phyloP scores from a whole-genome alignment of 1,284 basidiomycete species.

The Afroboletus lepidellus region DNA sequence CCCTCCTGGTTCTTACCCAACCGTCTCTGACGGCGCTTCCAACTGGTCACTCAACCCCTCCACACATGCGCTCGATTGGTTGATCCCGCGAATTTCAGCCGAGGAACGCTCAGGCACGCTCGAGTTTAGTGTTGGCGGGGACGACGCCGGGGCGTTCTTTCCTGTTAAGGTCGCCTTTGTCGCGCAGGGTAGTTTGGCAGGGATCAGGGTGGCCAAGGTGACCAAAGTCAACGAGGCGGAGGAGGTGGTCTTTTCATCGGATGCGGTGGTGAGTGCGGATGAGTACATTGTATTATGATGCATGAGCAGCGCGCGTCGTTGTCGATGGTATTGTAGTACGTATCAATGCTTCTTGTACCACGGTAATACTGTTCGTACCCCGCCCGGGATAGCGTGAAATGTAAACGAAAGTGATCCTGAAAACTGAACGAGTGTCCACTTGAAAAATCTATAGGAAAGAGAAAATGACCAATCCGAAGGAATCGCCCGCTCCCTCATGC shows the following conservation, averaged over 20 bases:
- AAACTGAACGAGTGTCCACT: neutral
- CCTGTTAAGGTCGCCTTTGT: conserved; percentile 86
- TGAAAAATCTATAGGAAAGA: neutral
- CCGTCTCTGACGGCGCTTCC: conserved; percentile 69
- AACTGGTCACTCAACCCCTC: conserved; percentile 82
- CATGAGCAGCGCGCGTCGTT: neutral
- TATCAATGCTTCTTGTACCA: neutral
- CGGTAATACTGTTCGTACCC: neutral
- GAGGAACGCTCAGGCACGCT: conserved; percentile 73
- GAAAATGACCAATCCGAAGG: neutral
- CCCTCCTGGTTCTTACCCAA: conserved; percentile 83
- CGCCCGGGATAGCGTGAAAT: neutral
- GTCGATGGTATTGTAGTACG: neutral
- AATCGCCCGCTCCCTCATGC: neutral
- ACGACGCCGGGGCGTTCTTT: conserved; percentile 88
- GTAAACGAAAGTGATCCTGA: neutral
- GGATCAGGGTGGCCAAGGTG: conserved; percentile 62
- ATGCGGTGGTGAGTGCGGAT: conserved; percentile 70
- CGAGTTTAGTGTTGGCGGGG: conserved; percentile 85
- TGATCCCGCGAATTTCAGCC: conserved; percentile 60
- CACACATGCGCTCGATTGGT: conserved; percentile 84
- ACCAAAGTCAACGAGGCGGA: conserved; percentile 57
- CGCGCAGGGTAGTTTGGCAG: conserved; percentile 74
- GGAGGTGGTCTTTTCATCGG: conserved; percentile 72
- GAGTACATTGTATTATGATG: conserved; percentile 58